Evolutionary conservation across 805 yeast genomes (phyloP).

Genomic region (Candida pseudofarinosa): DNA sequence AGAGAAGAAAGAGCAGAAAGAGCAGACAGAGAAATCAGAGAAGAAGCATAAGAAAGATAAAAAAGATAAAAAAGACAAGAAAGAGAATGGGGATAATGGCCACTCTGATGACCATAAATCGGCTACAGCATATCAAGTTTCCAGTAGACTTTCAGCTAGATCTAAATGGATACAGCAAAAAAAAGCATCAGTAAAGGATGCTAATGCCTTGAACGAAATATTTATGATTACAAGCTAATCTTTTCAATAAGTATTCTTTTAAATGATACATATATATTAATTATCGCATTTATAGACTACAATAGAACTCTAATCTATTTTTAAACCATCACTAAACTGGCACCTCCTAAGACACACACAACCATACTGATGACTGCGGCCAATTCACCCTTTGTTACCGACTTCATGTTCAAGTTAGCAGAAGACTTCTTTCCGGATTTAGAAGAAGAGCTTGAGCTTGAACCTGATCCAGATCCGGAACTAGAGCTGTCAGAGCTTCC

Average conservation of each 20-base stretch:
- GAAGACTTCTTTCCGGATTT: slow-evolving; percentile 18
- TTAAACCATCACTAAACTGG: not conserved
- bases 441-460: slow-evolving; percentile 20
- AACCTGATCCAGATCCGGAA: slow-evolving; percentile 15
- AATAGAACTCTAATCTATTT: not conserved
- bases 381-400: slow-evolving; percentile 26
- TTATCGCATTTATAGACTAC: slow-evolving; percentile 18
- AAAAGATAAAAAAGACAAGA: slow-evolving; percentile 6
- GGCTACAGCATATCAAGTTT: slow-evolving; percentile 13
- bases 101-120: slow-evolving; percentile 1
- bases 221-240: slow-evolving; percentile 68
- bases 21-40: slow-evolving; percentile 20
- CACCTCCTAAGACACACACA: slow-evolving; percentile 42
- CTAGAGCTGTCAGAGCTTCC: slow-evolving; percentile 18
- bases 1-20: slow-evolving; percentile 18
- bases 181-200: slow-evolving; percentile 86
- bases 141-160: slow-evolving; percentile 55
- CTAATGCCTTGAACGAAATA: slow-evolving; percentile 84
- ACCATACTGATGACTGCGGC: slow-evolving; percentile 25
- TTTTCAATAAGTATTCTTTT: not conserved
- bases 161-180: slow-evolving; percentile 87
- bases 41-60: slow-evolving; percentile 10
- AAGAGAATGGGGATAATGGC: slow-evolving; percentile 4
- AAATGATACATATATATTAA: not conserved
- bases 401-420: slow-evolving; percentile 17